Base-by-base conservation (phyloP, 306 rosid species). In the Notholithocarpus densiflorus region DNA sequence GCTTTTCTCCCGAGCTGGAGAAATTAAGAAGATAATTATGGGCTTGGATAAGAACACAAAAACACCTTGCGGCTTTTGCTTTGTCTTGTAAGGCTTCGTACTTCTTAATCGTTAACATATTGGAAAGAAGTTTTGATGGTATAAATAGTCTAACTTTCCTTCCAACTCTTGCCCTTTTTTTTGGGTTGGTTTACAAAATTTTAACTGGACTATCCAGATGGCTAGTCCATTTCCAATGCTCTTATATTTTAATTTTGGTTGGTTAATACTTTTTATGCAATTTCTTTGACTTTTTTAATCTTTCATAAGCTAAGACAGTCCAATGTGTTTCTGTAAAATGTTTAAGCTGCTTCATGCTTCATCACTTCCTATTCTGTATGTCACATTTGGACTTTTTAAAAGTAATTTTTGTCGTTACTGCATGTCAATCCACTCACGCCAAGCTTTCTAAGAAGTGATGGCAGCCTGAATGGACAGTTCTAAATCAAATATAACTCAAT, bases 41-140 rank as follows among this genome's bases (percentile, higher is more conserved):
- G 98, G 98, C 20, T 89, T 95, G 96, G 98, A 95, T 76, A 95
- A 95, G 90, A 95, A 95, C 84, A 54, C 98, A 0, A 91, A 95
- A 86, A 94, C 97, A 0, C 98, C 98, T 17, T 94, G 97, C 19
- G 97, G 98, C 32, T 94, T 94, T 77, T 92, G 97, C 85, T 94
- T 92, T 78, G 93, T 91, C 72, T 73, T 89, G 98, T 94, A 86
- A 88, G 95, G 7, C 23, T 65, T 26, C 51, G 2, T 68, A 77
- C 72, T 34, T 68, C 72, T 59, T 79, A 59, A 43, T 40, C 75
- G 1, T 48, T 79, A 12, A 57, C 53, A 68, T 9, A 20, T 62
- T 48, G 6, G 29, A 24, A 21, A 60, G 26, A 15, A 60, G 66
- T 23, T 60, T 23, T 21, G 31, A 21, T 60, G 66, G 32, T 60